Base-by-base conservation (phyloP, 169 alveolate genomes). In the Eimeria sp. region DNA sequence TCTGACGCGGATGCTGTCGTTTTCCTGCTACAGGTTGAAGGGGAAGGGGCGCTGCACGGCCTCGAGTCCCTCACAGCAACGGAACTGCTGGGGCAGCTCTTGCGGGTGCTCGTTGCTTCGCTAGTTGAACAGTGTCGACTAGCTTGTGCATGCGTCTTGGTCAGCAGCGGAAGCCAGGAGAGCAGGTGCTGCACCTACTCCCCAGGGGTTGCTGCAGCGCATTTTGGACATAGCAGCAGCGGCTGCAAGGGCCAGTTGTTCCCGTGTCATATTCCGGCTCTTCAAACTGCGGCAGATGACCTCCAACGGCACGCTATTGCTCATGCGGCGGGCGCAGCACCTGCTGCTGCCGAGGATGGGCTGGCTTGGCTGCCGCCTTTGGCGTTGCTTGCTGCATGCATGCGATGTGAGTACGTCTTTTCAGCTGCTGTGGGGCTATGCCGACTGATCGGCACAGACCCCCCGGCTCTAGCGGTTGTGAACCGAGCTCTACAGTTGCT, bases 31-130 rank as follows among this genome's bases (percentile, higher is more conserved):
- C 96, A 93, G 96, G 89, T 93, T 23, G 96, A 93, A 68, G 96
- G 96, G 43, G 96, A 93, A 60, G 85, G 87, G 96, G 96, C 96
- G 11, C 80, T 93, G 52, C 96, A 93, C n/a, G 90, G 90, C 78
- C 78, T 93, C 43, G 96, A 93, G 54, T 80, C 94, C 60, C 56
- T 93, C 78, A 68, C 94, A 37, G 94, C 94, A 27, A 66, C 90
- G 58, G 96, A 93, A 11, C 58, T 93, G 66, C 68, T 93, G 58
- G 80, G 68, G 88, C 96, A 93, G 80, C 93, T 93, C 18, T 25
- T 93, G 52, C 80, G 94, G 56, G 30, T 88, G 16, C 94, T 93
- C 54, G 74, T 93, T 68, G 82, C 96, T 54, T 88, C 91, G 54
- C 78, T 88, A 25, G 93, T 56, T 71, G 96, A 93, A 64, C 76